Evolutionary conservation across 768 basidiomycete species (phyloP), one percentile per base, ranked within the genome.

Genomic region (Lactifluus volemus): DNA sequence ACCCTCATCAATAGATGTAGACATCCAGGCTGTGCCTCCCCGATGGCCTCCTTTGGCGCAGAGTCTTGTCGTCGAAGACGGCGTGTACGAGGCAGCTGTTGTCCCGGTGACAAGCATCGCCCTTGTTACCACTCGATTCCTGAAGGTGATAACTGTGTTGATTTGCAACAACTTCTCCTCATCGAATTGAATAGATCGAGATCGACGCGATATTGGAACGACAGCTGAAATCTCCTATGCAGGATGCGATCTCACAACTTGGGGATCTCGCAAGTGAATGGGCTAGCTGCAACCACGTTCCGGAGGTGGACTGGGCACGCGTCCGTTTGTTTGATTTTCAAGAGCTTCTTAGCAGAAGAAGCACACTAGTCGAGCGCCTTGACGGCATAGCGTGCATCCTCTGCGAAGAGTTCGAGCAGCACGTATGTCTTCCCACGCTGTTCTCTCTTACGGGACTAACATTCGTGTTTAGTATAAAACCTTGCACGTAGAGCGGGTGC

Each of bases 251-350:
- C 29, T 68, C 75, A 5, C 73, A 75, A 8, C 74, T 96, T 12
- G 76, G 79, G 48, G 68, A 57, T 2, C 64, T 87, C 3, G 75
- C 82, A 15, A 69, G 76, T 15, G 85, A 89, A 58, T 92, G 88
- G 85, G 60, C 73, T 44, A 59, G 68, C n/a, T 60, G 67, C 4
- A 70, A 73, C 8, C 66, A 66, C 2, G 73, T 93, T 14, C 80
- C 83, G 2, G 97, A 99, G 71, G 81, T 86, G 4, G 91, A 92
- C 57, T 98, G 94, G 95, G 77, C 76, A 58, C 82, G 87, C 54
- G 81, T 93, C 70, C 82, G 88, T 49, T 78, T 83, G n/a, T 73
- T 99, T 8, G 94, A 98, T 56, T 97, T 98, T 70, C 92, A 98
- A 71, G 96, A 98, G 64, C 74, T 78, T 21, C 69, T 98, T 54